phyloP scores from a whole-genome alignment of 805 yeast species.

The Wickerhamiella cacticola region DNA sequence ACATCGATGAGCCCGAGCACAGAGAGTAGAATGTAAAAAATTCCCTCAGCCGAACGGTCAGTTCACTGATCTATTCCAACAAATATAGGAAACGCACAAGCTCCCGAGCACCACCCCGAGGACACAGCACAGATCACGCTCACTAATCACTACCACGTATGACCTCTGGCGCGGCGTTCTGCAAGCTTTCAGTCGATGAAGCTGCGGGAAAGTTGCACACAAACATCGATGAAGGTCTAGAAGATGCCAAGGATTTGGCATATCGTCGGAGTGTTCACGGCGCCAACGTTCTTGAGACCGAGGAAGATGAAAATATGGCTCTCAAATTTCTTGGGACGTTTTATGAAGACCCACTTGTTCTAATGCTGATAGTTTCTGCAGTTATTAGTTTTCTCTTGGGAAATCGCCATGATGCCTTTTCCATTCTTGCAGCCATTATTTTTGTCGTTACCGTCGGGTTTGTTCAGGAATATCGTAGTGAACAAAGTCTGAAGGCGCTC shows the following conservation, averaged over 20 bases:
- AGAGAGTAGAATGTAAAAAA: too few relatives aligned
- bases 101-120: background rate
- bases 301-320: slow-evolving; percentile 59
- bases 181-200: slow-evolving; percentile 52
- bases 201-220: slow-evolving; percentile 53
- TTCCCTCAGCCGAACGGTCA: too few relatives aligned
- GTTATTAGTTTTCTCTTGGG: slow-evolving; percentile 80
- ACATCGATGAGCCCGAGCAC: too few relatives aligned
- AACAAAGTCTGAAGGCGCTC: slow-evolving; percentile 84
- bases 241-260: slow-evolving; percentile 55
- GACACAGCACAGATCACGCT: background rate
- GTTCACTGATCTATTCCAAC: too few relatives aligned
- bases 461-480: slow-evolving; percentile 93
- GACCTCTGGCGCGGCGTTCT: slow-evolving; percentile 54
- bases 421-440: slow-evolving; percentile 79
- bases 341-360: slow-evolving; percentile 81
- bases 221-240: slow-evolving; percentile 46
- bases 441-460: slow-evolving; percentile 96
- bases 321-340: slow-evolving; percentile 68
- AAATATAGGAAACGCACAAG: too few relatives aligned
- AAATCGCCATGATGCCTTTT: slow-evolving; percentile 91
- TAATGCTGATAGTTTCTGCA: slow-evolving; percentile 83
- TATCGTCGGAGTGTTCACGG: slow-evolving; percentile 70
- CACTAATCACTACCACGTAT: slow-evolving; percentile 4
- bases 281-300: slow-evolving; percentile 58